Evolutionary conservation across 148 eudicot species (phyloP), one percentile per base, ranked within the genome.

Genomic region (Silene uniflora): DNA sequence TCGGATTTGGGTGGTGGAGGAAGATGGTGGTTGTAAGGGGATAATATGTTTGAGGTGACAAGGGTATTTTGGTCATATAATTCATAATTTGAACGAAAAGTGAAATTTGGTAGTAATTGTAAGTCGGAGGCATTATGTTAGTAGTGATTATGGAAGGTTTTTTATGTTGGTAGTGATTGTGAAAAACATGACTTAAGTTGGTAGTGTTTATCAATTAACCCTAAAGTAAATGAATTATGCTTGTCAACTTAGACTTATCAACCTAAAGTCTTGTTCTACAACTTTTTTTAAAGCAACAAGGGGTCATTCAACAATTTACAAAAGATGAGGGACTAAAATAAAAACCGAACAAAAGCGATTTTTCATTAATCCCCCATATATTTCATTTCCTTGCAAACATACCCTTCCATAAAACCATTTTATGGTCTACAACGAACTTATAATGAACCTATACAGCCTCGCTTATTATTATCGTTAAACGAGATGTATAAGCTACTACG

Each of bases 251-350:
- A 39, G 17, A 69, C 7, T 66, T 27, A 39, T n/a, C 19, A 68
- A 73, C 74, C 78, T 69, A 73, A 69, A 64, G 68, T 64, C 42
- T 14, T 64, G 68, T 56, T 25, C 70, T 60, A 7, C 46, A 65
- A 68, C 10, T 65, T 71, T 69, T 32, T 75, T 47, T 71, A 77
- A 68, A 67, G 22, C 62, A 25, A 74, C 39, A 7, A 58, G 72
- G 77, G 66, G 64, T 17, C 10, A 67, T 55, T n/a, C 69, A 44
- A 56, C 79, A 80, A 82, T 74, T 80, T 82, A 80, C 85, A 80
- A 75, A 80, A 70, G 55, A 65, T 21, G 62, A 73, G 64, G 85
- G 76, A 47, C 80, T 46, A 76, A 77, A 82, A 14, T 60, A 70
- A 75, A 80, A 65, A 35, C 56, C 76, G 16, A 75, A 71, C 71